These are phyloP conservation scores for Xylaria sp. DNA, from an alignment of 2,329 filamentous ascomycete genomes.

Conservation along the genomic window DNA sequence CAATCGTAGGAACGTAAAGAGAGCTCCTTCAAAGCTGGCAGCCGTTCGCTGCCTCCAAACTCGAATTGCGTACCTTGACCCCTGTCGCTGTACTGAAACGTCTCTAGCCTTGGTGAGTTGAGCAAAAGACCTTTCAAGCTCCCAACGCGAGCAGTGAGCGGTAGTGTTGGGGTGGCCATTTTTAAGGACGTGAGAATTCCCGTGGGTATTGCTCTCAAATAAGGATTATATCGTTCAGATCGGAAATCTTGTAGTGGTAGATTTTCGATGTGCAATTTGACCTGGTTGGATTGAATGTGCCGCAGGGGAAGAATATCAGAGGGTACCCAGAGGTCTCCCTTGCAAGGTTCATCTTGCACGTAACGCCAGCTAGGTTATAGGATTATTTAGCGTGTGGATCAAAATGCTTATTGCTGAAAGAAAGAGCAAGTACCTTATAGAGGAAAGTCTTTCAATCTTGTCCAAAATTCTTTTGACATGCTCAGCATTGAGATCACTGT, in stretches of 20 bases:
- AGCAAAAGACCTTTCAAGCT: conserved; percentile 57
- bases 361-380: conserved; percentile 52
- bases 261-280: conserved; percentile 54
- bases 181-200: conserved; percentile 53
- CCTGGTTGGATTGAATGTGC: conserved; percentile 45
- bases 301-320: conserved; percentile 51
- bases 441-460: conserved; percentile 50
- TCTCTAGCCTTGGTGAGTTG: conserved; percentile 49
- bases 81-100: conserved; percentile 56
- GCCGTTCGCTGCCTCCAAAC: conserved; percentile 53
- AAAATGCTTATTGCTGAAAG: neutral
- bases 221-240: conserved; percentile 49
- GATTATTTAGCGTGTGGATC: conserved; percentile 2
- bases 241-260: conserved; percentile 54
- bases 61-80: conserved; percentile 58
- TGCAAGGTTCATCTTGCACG: conserved; percentile 46
- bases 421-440: conserved; percentile 51
- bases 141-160: conserved; percentile 53
- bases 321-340: conserved; percentile 50
- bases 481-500: conserved; percentile 53
- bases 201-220: conserved; percentile 54
- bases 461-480: conserved; percentile 51
- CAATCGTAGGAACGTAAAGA: conserved; percentile 60
- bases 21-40: conserved; percentile 56
- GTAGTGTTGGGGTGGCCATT: conserved; percentile 52